phyloP scores from a whole-genome alignment of 2,329 filamentous ascomycete species.

The Cladophialophora bantiana region DNA sequence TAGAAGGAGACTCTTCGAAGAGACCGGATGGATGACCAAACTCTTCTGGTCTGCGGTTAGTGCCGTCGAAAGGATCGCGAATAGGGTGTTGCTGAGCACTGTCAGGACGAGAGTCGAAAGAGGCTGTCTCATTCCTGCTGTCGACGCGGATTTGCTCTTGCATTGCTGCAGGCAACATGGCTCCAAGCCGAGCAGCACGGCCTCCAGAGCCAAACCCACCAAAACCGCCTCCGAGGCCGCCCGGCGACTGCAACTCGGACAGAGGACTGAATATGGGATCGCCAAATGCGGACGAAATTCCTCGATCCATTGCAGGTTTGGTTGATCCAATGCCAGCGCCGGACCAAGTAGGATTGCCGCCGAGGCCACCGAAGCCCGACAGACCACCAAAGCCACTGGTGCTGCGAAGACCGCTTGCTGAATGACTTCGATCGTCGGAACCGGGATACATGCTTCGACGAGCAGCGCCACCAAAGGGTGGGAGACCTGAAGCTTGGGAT shows the following conservation, averaged over 20 bases:
- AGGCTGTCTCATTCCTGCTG: conserved; percentile 47
- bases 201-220: conserved; percentile 69
- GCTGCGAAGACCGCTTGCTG: conserved; percentile 78
- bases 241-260: conserved; percentile 78
- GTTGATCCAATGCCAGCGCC: conserved; percentile 69
- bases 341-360: conserved; percentile 56
- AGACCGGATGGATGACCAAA: conserved; percentile 29
- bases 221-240: conserved; percentile 67
- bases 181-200: conserved; percentile 81
- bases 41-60: conserved; percentile 32
- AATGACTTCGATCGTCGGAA: conserved; percentile 84
- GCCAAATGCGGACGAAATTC: conserved; percentile 60
- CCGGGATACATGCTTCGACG: conserved; percentile 64
- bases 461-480: conserved; percentile 56
- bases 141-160: conserved; percentile 83
- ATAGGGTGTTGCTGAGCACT: conserved; percentile 36
- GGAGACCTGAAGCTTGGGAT: conserved; percentile 51
- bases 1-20: conserved; percentile 33
- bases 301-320: conserved; percentile 69
- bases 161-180: conserved; percentile 86
- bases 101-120: conserved; percentile 35
- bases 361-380: conserved; percentile 71
- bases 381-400: conserved; percentile 42
- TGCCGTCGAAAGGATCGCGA: conserved; percentile 37
- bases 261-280: conserved; percentile 75